Percentiles rank a stretch among this genome's conserved stretches.
Evolutionary conservation across 305 asterid species (phyloP).

Genomic region (Solanum chacoense): DNA sequence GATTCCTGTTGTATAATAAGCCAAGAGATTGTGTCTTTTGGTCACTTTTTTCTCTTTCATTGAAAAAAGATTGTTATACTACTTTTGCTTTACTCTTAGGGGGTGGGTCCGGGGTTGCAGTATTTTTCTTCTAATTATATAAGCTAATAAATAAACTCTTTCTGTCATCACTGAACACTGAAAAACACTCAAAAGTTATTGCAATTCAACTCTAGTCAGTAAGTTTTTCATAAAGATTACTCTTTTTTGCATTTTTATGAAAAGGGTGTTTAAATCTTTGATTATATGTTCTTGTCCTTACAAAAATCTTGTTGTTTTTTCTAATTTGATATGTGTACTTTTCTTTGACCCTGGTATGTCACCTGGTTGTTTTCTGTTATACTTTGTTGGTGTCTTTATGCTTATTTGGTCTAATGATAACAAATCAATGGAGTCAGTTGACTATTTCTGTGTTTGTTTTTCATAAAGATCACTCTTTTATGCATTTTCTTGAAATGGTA

Average conservation of each 20-base stretch:
- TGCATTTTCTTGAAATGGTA: background rate
- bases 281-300: background rate
- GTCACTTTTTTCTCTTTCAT: no score
- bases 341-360: background rate
- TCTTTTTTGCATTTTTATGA: background rate
- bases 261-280: background rate
- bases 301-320: background rate
- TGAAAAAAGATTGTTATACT: no score
- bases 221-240: background rate
- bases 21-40: background rate
- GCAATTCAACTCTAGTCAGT: background rate
- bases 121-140: background rate
- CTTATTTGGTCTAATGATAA: no score
- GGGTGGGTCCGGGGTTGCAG: no score
- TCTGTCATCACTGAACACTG: background rate
- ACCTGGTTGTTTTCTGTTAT: no score
- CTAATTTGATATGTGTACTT: background rate
- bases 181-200: background rate
- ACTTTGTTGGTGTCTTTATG: background rate
- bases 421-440: background rate
- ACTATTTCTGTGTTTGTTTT: background rate
- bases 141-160: no score
- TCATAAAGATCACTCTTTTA: background rate
- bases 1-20: background rate
- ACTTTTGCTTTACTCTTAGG: no score